Conservation (phyloP, 2,329 filamentous ascomycete genomes). For the Talaromyces verruculosus region DNA sequence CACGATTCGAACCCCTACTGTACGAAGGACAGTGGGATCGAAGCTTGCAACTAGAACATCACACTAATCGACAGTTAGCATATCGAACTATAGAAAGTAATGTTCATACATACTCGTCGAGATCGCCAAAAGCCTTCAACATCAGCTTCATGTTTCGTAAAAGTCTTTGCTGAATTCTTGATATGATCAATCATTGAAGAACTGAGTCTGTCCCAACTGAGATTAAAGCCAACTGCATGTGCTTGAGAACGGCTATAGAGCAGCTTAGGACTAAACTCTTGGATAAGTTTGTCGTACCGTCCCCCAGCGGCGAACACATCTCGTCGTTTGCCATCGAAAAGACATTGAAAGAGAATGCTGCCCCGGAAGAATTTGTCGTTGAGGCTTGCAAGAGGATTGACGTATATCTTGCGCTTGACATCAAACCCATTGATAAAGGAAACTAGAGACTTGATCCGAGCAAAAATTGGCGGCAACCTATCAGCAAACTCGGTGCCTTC, state of each 20-base stretch:
- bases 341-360: constrained; percentile 84
- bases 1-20: constrained; percentile 73
- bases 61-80: constrained; percentile 54
- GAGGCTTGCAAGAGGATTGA: constrained; percentile 81
- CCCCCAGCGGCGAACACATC: constrained; percentile 92
- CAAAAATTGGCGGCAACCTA: constrained; percentile 59
- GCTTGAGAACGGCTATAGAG: constrained; percentile 62
- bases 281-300: constrained; percentile 85
- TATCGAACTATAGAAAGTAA: constrained; percentile 2
- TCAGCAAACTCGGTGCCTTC: constrained; percentile 55
- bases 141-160: constrained; percentile 72
- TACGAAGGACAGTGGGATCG: constrained; percentile 72
- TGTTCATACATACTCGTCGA: constrained; percentile 57
- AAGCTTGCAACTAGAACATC: constrained; percentile 90
- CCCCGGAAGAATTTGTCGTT: constrained; percentile 89
- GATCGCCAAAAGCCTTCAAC: constrained; percentile 58
- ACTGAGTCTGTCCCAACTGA: constrained; percentile 81
- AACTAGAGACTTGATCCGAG: constrained; percentile 75
- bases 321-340: constrained; percentile 77
- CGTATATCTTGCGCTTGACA: constrained; percentile 74
- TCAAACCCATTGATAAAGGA: constrained; percentile 74
- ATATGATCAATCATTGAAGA: constrained; percentile 58
- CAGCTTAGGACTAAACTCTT: constrained; percentile 73
- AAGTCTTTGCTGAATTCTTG: constrained; percentile 50
- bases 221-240: constrained; percentile 87